These are phyloP conservation scores for Acacia confusa DNA, from an alignment of 306 rosid species.

Conservation along the genomic window DNA sequence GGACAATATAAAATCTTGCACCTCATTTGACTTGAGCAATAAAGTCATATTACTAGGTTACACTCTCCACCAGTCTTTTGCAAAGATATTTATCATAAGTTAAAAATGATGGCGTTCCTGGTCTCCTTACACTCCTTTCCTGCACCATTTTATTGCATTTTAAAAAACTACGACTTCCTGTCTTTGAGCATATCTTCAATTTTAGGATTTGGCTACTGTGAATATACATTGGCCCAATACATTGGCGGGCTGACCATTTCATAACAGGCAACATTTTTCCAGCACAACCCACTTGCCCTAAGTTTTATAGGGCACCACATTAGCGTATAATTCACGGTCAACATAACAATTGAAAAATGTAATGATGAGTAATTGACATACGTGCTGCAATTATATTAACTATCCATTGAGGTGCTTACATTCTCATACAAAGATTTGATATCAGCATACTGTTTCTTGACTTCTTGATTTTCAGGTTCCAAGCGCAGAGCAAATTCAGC, in stretches of 20 bases:
- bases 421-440: constrained; percentile 76
- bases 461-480: constrained; percentile 93
- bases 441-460: constrained; percentile 85
- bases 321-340: neutral
- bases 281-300: neutral
- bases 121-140: neutral
- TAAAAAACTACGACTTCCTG: neutral
- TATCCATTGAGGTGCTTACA: constrained; percentile 44
- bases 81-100: neutral
- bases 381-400: constrained; percentile 2
- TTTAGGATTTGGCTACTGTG: neutral
- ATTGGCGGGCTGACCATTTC: neutral
- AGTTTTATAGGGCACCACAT: constrained; percentile 19
- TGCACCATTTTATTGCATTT: neutral
- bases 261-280: neutral
- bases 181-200: neutral
- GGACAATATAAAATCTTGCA: neutral
- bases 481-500: constrained; percentile 86
- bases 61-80: neutral
- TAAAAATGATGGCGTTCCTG: neutral
- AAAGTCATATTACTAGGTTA: neutral
- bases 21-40: neutral
- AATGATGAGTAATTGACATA: neutral
- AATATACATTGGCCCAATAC: neutral
- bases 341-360: constrained; percentile 7